Percentiles rank a stretch among this genome's conserved stretches.
Conservation (phyloP, 805 yeast species). For the Blastobotrys chiropterorum region DNA sequence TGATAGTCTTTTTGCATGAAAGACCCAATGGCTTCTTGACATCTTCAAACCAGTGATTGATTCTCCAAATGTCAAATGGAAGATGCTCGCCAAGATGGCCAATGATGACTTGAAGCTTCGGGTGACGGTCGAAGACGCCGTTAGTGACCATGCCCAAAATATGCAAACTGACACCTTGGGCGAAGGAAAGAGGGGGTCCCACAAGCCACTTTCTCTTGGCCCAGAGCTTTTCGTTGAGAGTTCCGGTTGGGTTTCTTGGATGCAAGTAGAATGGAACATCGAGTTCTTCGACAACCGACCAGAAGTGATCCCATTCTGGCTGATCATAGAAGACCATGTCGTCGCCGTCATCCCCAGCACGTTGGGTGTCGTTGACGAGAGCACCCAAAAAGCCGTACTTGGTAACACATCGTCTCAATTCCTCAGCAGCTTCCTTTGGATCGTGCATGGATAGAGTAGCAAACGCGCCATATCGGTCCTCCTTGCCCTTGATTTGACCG, state of each 20-base stretch:
- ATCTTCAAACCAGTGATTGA: neutral
- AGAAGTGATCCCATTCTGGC: neutral
- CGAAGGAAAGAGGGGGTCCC: neutral
- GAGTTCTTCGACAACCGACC: neutral
- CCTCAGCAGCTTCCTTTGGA: constrained; percentile 6
- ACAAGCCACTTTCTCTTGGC: neutral
- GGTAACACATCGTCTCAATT: constrained; percentile 2
- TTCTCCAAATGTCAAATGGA: neutral
- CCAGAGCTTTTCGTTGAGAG: neutral
- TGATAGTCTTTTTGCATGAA: neutral
- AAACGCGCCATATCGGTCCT: constrained; percentile 6
- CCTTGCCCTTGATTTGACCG: constrained; percentile 5
- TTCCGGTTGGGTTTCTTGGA: neutral
- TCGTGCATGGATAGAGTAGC: constrained; percentile 9
- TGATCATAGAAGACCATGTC: neutral
- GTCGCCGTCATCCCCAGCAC: neutral
- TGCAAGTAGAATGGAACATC: neutral
- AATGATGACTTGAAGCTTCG: neutral
- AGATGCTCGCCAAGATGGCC: neutral
- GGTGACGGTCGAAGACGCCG: neutral
- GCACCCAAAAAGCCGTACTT: constrained; percentile 4
- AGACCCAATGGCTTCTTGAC: neutral
- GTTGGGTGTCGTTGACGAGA: constrained; percentile 2
- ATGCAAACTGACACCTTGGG: neutral
- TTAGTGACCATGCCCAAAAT: neutral